Base-by-base conservation (phyloP, 495 filamentous ascomycete species). In the Lasiosphaeria miniovina region DNA sequence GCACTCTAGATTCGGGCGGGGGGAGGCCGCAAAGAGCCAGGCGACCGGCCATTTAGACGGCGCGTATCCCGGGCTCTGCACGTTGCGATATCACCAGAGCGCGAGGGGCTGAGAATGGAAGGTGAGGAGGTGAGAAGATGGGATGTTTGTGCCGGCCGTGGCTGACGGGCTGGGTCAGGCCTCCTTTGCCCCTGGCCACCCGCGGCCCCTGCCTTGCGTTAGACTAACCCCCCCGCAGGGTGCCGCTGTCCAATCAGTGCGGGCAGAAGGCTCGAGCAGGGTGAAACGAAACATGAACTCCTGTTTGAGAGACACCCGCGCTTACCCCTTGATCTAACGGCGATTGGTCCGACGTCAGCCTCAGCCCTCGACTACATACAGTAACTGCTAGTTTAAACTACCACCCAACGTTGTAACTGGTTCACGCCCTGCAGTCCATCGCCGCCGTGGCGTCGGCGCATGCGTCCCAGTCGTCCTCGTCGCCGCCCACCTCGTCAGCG, bases 281-380 rank as follows among this genome's bases (percentile, higher is more conserved):
- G 50, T 36, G 51, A 49, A 60, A 49, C 58, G 58, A 60, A 60
- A 60, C 58, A 60, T 36, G 38, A 6, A 11, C 58, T 15, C 36
- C 51, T 55, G 58, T 60, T 60, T 60, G 58, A 55, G 58, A 11
- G 31, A 34, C 14, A 41, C 17, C 52, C n/a, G 49, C 43, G 31
- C 32, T 15, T 17, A 9, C 45, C 52, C 52, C 52, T 60, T 45
- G 36, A 24, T 11, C 6, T 33, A 2, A 14, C 32, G 41, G 5
- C 2, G 0, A 52, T 52, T 60, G 58, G 45, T 12, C 49, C n/a
- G 34, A 52, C 49, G 31, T 52, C 31, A 52, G 43, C 43, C 43
- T 11, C 43, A 46, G 43, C 5, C 5, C 12, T 15, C 12, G 6
- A 46, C 3, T 4, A 46, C 4, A 46, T 46, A 46, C 43, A 24